Evolutionary conservation across 129 eudicot genomes (phyloP).

Genomic region (Chrysanthemum seticuspe): DNA sequence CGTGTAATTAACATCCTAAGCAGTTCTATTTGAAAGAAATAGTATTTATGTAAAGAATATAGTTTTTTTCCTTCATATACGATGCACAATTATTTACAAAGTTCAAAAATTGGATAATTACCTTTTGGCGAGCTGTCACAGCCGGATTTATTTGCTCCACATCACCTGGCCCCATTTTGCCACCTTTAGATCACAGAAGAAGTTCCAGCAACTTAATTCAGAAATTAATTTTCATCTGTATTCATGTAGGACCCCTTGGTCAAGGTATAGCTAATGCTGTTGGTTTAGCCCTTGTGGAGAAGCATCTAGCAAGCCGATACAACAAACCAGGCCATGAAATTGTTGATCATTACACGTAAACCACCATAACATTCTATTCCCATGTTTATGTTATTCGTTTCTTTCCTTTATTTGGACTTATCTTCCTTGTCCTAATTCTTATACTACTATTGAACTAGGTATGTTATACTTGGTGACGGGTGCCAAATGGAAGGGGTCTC

Average conservation of each 20-base stretch:
- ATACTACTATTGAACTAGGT: constrained; percentile 26
- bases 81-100: not conserved
- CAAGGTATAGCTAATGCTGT: constrained; percentile 71
- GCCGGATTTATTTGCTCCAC: not conserved
- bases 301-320: constrained; percentile 55
- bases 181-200: not conserved
- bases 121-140: not conserved
- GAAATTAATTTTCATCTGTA: not conserved
- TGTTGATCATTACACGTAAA: constrained; percentile 66
- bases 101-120: not conserved
- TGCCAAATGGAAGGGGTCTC: constrained; percentile 72
- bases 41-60: not conserved
- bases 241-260: constrained; percentile 61
- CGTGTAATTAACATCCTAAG: no score
- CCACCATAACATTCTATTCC: not conserved
- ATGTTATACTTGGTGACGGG: constrained; percentile 60
- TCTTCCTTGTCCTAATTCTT: no score
- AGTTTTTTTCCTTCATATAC: not conserved
- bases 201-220: not conserved
- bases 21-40: not conserved
- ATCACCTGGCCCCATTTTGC: not conserved
- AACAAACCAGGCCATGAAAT: constrained; percentile 61
- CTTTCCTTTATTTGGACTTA: no score
- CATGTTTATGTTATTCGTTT: not conserved
- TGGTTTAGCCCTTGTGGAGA: constrained; percentile 67